A percentile compares a stretch with the other conserved stretches of the same genome.
phyloP scores from a whole-genome alignment of 2,329 filamentous ascomycete genomes.

The Fusarium burgessii region DNA sequence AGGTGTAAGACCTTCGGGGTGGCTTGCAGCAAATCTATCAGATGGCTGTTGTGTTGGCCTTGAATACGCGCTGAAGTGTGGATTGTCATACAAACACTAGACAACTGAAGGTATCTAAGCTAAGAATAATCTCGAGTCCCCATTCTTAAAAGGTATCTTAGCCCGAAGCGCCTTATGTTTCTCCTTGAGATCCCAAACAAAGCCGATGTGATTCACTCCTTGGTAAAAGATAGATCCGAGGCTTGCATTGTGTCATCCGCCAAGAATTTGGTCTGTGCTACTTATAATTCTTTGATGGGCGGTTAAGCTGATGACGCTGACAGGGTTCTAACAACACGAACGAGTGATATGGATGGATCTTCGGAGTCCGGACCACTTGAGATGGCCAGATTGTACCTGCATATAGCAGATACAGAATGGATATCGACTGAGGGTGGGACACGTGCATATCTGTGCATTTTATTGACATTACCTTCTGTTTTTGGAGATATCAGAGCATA shows the following conservation, averaged over 20 bases:
- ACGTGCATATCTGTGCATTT: constrained; percentile 23
- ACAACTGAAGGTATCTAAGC: constrained; percentile 12
- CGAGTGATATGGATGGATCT: constrained; percentile 38
- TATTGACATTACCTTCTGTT: constrained; percentile 19
- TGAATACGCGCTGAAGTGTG: constrained; percentile 22
- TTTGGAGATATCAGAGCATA: constrained; percentile 9
- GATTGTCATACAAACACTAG: background rate
- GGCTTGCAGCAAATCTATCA: constrained; percentile 41
- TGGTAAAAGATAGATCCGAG: constrained; percentile 12
- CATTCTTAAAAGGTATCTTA: constrained; percentile 6
- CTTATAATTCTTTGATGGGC: constrained; percentile 10
- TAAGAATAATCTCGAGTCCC: constrained; percentile 23
- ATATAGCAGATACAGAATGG: constrained; percentile 33
- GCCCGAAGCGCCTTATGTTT: constrained; percentile 36
- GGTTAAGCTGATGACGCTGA: constrained; percentile 24
- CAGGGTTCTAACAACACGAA: constrained; percentile 12
- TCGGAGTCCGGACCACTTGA: constrained; percentile 40
- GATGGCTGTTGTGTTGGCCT: constrained; percentile 29
- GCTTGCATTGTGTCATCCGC: constrained; percentile 15
- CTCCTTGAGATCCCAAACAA: constrained; percentile 22
- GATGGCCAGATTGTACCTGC: constrained; percentile 47
- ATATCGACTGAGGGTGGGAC: constrained; percentile 31
- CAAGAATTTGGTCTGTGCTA: constrained; percentile 26
- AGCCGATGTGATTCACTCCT: constrained; percentile 15
- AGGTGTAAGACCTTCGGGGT: constrained; percentile 30